Evolutionary conservation across 2,329 filamentous ascomycete genomes (phyloP), one percentile per base, ranked within the genome.

Genomic region (Epichloe bromicola): DNA sequence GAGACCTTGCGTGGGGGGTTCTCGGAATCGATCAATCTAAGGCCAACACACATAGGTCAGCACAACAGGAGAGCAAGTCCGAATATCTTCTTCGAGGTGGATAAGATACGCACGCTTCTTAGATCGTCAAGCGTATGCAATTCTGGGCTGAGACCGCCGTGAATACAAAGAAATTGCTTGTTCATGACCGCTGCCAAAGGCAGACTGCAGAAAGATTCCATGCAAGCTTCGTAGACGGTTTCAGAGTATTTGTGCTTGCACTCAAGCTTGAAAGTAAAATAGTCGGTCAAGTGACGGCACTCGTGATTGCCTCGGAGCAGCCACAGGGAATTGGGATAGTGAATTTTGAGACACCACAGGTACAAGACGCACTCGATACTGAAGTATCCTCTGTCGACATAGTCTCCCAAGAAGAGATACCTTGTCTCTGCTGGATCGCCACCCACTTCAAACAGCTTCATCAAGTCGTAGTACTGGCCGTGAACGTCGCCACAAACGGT

Each of bases 191-290:
- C 93, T 52, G 93, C 93, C 60, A 98, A 75, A 33, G 93, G 93
- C 56, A 98, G 74, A 57, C 85, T 79, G 73, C 93, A 98, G 77
- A 98, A 98, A 0, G 93, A 94, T 58, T 98, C 91, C 82, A 96
- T 95, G 73, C 93, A 97, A 52, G 93, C 91, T 64, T 98, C 91
- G 67, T 98, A 98, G 54, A 98, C 80, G 57, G 80, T 80, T 72
- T 97, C 93, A 36, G 88, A 95, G 72, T 98, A 98, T 70, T 98
- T 98, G 80, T 98, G 93, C 74, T 95, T 96, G 78, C 93, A 98
- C 70, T 98, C 93, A 53, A 98, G 83, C 77, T 98, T 97, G 77
- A 98, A 98, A 55, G 93, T 98, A 73, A 98, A 98, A 77, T 98
- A 98, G 67, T 98, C 93, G 52, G 93, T 98, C 78, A 98, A 79